These are phyloP conservation scores for Naegleria gruberi DNA, from an alignment of 208 protist genomes.

Conservation along the genomic window DNA sequence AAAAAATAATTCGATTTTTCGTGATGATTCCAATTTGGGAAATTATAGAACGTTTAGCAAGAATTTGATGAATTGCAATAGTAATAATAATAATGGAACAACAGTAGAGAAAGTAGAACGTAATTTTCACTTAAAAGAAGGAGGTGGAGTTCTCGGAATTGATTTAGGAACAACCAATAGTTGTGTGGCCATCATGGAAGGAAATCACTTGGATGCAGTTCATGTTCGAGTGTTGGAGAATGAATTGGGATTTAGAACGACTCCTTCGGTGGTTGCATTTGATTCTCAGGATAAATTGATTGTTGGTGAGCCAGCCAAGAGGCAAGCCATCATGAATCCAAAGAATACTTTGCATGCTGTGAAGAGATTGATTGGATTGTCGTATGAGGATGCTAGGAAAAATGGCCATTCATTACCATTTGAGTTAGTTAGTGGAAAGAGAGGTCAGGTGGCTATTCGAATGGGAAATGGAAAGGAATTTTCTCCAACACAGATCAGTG, in stretches of 20 bases:
- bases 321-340: constrained; percentile 50
- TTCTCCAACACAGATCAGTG: constrained; percentile 16
- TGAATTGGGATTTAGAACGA: constrained; percentile 60
- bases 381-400: constrained; percentile 47
- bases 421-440: background rate
- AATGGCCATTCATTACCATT: constrained; percentile 63
- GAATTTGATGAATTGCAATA: too few relatives aligned
- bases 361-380: constrained; percentile 65
- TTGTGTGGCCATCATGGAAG: constrained; percentile 92
- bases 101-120: too few relatives aligned
- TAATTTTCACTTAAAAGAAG: too few relatives aligned
- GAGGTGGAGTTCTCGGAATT: constrained; percentile 66
- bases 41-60: too few relatives aligned
- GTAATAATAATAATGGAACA: too few relatives aligned
- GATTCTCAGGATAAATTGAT: constrained; percentile 39
- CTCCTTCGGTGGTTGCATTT: constrained; percentile 64
- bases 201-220: constrained; percentile 81
- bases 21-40: too few relatives aligned
- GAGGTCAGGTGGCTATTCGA: too few relatives aligned
- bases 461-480: constrained; percentile 4
- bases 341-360: constrained; percentile 68
- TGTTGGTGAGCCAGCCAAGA: constrained; percentile 60
- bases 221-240: constrained; percentile 75
- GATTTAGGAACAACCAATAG: constrained; percentile 93
- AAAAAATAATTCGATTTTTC: too few relatives aligned